These are phyloP conservation scores for Paecilomyces niveus DNA, from an alignment of 2,329 filamentous ascomycete genomes.

Conservation along the genomic window DNA sequence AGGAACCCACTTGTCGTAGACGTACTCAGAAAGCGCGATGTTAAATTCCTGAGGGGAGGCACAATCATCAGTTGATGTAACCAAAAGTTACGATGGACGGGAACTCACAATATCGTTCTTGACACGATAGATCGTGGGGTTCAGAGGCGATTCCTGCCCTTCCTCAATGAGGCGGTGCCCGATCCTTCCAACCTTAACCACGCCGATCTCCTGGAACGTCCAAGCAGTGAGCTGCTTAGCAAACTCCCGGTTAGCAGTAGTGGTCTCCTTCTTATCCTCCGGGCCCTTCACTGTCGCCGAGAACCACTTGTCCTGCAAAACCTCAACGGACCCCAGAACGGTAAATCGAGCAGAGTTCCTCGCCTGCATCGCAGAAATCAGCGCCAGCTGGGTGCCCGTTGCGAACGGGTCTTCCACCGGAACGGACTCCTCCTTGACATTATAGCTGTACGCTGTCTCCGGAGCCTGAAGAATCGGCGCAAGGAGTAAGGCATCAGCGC, in stretches of 20 bases:
- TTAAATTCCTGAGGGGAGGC: slow-evolving; percentile 59
- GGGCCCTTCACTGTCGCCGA: slow-evolving; percentile 63
- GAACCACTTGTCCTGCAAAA: slow-evolving; percentile 85
- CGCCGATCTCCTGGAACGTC: slow-evolving; percentile 91
- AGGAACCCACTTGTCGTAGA: slow-evolving; percentile 64
- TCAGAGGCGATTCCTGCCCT: slow-evolving; percentile 47
- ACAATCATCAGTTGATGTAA: slow-evolving; percentile 17
- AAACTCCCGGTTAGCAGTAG: slow-evolving; percentile 76
- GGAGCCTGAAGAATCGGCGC: slow-evolving; percentile 77
- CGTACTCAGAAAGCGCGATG: slow-evolving; percentile 84
- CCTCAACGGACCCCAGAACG: slow-evolving; percentile 77
- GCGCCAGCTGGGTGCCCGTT: slow-evolving; percentile 70
- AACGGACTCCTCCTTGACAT: slow-evolving; percentile 75
- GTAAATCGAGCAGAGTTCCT: slow-evolving; percentile 88
- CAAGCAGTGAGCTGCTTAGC: slow-evolving; percentile 80
- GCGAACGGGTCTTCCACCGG: slow-evolving; percentile 76
- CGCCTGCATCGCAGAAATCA: slow-evolving; percentile 83
- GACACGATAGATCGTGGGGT: slow-evolving; percentile 86
- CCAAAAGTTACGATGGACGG: not conserved
- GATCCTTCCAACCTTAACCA: slow-evolving; percentile 75
- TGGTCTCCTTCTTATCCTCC: slow-evolving; percentile 47
- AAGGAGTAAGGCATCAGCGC: slow-evolving; percentile 66
- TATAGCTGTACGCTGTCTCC: slow-evolving; percentile 84
- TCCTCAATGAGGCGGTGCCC: slow-evolving; percentile 59
- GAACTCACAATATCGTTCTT: slow-evolving; percentile 90